Evolutionary conservation across 176 grass and related monocot genomes (phyloP).

Genomic region (Oryza australiensis): DNA sequence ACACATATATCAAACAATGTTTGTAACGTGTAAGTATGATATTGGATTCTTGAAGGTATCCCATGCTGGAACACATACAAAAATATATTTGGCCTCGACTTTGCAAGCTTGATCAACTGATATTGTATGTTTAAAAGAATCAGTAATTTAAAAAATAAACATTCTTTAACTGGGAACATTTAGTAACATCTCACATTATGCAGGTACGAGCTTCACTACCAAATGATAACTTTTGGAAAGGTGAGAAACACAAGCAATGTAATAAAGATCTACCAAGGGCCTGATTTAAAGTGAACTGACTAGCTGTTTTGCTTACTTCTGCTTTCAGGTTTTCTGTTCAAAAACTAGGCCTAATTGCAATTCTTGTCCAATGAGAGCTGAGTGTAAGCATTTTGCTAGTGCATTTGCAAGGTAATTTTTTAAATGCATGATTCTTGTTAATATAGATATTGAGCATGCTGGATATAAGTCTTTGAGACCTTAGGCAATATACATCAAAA

Average conservation of each 20-base stretch:
- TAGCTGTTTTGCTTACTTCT: constrained; percentile 17
- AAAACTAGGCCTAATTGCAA: constrained; percentile 97
- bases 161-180: constrained; percentile 29
- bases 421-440: constrained; percentile 11
- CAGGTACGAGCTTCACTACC: constrained; percentile 95
- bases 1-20: neutral
- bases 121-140: constrained; percentile 63
- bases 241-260: constrained; percentile 31
- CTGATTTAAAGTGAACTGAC: constrained; percentile 25
- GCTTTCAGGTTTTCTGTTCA: constrained; percentile 72
- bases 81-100: constrained; percentile 96
- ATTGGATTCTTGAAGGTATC: constrained; percentile 61
- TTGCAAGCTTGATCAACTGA: constrained; percentile 85
- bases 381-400: constrained; percentile 94
- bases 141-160: constrained; percentile 5
- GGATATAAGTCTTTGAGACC: too few relatives aligned
- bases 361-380: constrained; percentile 89
- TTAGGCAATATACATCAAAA: too few relatives aligned
- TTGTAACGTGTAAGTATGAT: constrained; percentile 24
- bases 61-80: constrained; percentile 85
- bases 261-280: neutral
- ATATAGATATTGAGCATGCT: neutral
- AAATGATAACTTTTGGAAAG: constrained; percentile 99
- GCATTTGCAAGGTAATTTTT: constrained; percentile 75
- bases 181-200: constrained; percentile 4